Evolutionary conservation across 2,329 filamentous ascomycete genomes (phyloP).

Genomic region (Colletotrichum nymphaeae): DNA sequence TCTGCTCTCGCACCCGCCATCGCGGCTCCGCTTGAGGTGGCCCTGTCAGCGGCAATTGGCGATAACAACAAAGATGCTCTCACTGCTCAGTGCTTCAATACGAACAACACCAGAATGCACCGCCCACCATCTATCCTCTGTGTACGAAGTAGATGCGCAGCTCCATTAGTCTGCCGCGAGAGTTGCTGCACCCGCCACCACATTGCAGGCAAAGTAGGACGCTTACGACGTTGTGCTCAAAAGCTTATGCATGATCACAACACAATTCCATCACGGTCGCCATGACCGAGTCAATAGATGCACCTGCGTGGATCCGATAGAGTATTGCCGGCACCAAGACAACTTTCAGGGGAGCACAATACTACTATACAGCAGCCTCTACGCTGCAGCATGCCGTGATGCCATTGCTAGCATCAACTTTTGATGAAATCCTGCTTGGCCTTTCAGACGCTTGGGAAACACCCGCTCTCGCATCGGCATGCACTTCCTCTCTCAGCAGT

Average conservation of each 20-base stretch:
- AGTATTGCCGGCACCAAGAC: not conserved
- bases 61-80: not conserved
- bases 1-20: not conserved
- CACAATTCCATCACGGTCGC: not conserved
- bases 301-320: slow-evolving; percentile 1
- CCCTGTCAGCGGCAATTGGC: not conserved
- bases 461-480: not conserved
- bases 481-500: not conserved
- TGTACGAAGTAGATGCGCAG: not conserved
- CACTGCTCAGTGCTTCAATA: not conserved
- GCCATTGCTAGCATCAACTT: not conserved
- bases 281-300: not conserved
- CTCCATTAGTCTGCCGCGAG: not conserved
- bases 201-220: not conserved
- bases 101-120: not conserved
- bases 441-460: not conserved
- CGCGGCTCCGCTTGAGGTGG: not conserved
- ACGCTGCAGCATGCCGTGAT: not conserved
- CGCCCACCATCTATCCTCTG: not conserved
- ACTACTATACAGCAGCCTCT: not conserved
- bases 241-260: slow-evolving; percentile 4
- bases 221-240: not conserved
- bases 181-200: not conserved
- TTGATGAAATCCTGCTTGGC: not conserved
- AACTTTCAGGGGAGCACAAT: not conserved